phyloP scores from a whole-genome alignment of 176 grass and related monocot species.

The Dactylis glomerata region DNA sequence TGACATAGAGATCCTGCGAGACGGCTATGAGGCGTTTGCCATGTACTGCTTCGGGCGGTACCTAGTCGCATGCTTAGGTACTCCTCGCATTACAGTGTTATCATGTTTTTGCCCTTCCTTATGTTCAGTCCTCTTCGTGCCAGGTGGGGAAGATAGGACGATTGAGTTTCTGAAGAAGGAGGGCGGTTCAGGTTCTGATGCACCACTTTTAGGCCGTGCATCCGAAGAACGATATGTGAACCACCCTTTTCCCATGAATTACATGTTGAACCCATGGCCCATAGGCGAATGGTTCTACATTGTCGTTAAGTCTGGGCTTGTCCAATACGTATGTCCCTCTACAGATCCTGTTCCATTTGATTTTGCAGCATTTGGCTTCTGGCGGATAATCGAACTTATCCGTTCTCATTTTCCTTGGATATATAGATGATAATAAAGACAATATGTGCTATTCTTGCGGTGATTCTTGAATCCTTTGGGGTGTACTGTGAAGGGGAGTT shows the following conservation, averaged over 20 bases:
- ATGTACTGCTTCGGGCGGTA: conserved; percentile 98
- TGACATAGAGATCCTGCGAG: conserved; percentile 81
- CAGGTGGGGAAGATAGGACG: conserved; percentile 92
- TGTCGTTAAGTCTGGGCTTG: conserved; percentile 83
- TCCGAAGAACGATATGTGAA: conserved; percentile 62
- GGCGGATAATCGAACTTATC: neutral
- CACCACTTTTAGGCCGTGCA: conserved; percentile 53
- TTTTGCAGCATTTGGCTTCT: neutral
- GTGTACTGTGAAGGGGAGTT: conserved; percentile 94
- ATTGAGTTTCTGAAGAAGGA: conserved; percentile 81
- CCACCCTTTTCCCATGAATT: conserved; percentile 97
- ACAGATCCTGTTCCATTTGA: conserved; percentile 13
- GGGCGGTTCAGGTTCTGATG: conserved; percentile 40
- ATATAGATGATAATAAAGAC: conserved; percentile 97
- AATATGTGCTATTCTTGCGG: conserved; percentile 83
- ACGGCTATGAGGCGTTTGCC: conserved; percentile 91
- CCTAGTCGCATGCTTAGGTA: conserved; percentile 94
- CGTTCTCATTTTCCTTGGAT: neutral
- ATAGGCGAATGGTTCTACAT: conserved; percentile 83
- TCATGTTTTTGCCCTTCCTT: neutral
- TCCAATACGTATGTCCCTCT: conserved; percentile 79
- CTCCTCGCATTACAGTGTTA: neutral
- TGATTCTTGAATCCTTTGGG: conserved; percentile 83
- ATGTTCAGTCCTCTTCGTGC: neutral
- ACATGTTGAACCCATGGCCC: conserved; percentile 77